Percentiles rank a stretch among this genome's conserved stretches.
Evolutionary conservation across 2,329 filamentous ascomycete species (phyloP).

Genomic region (Penicillium sp.): DNA sequence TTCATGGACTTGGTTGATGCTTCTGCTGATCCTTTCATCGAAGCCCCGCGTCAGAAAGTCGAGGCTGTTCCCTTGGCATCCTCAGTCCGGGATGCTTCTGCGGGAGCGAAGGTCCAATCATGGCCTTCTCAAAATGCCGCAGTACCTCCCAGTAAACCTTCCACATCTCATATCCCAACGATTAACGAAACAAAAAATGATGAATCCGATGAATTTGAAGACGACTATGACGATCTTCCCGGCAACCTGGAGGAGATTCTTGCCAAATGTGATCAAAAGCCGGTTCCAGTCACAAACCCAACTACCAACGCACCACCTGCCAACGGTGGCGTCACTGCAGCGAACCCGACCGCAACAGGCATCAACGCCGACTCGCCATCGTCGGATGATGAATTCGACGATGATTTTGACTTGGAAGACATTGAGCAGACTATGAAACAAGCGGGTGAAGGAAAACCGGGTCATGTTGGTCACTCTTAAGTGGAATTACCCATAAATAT

Average conservation of each 20-base stretch:
- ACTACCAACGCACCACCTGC: constrained; percentile 15
- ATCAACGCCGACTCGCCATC: constrained; percentile 37
- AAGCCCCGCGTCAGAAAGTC: constrained; percentile 6
- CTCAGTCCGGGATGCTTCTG: constrained; percentile 18
- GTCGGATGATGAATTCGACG: constrained; percentile 73
- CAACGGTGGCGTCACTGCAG: background rate
- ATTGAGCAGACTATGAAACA: constrained; percentile 63
- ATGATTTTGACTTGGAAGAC: constrained; percentile 61
- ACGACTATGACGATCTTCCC: constrained; percentile 65
- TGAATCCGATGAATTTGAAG: constrained; percentile 64
- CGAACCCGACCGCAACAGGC: constrained; percentile 1
- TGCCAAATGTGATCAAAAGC: constrained; percentile 55
- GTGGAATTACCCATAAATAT: constrained; percentile 32
- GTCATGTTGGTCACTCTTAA: constrained; percentile 61
- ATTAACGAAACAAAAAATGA: constrained; percentile 22
- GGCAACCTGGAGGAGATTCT: constrained; percentile 62
- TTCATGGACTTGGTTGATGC: constrained; percentile 44
- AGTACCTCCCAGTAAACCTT: constrained; percentile 2
- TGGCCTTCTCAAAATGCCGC: constrained; percentile 2
- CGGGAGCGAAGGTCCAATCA: constrained; percentile 12
- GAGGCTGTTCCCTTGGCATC: constrained; percentile 20
- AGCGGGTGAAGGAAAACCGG: constrained; percentile 71
- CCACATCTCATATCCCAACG: constrained; percentile 7
- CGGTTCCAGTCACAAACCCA: constrained; percentile 13
- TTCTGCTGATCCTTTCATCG: constrained; percentile 34